Conservation (phyloP, 1,284 basidiomycete species). For the Caloboletus firmus region DNA sequence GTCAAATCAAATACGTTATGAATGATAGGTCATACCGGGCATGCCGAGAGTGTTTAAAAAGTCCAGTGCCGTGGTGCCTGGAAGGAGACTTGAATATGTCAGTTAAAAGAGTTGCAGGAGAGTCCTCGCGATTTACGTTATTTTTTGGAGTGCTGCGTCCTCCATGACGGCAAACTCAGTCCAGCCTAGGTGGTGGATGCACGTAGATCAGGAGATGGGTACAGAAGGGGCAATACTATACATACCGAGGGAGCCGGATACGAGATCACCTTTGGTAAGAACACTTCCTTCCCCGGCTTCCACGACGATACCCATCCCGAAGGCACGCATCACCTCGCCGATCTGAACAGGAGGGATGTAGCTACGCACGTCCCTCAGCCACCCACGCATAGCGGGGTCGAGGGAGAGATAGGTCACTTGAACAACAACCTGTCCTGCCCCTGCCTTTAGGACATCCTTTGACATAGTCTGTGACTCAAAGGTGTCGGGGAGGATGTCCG, state of each 20-base stretch:
- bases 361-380: constrained; percentile 68
- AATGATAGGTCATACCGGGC: constrained; percentile 48
- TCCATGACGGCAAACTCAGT: constrained; percentile 70
- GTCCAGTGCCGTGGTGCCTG: constrained; percentile 65
- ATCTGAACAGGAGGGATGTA: constrained; percentile 77
- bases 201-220: constrained; percentile 1
- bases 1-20: not conserved
- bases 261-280: constrained; percentile 66
- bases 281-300: constrained; percentile 53
- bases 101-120: not conserved
- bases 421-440: constrained; percentile 63
- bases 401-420: constrained; percentile 75
- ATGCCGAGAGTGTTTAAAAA: constrained; percentile 75
- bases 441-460: constrained; percentile 53
- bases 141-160: constrained; percentile 51
- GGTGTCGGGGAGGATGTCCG: constrained; percentile 64
- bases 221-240: constrained; percentile 3
- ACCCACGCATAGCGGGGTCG: constrained; percentile 86
- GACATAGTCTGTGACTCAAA: constrained; percentile 64
- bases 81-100: constrained; percentile 43
- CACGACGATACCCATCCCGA: constrained; percentile 69
- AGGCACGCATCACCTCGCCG: constrained; percentile 80
- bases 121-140: constrained; percentile 34
- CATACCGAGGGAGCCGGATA: constrained; percentile 59
- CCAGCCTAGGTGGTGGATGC: constrained; percentile 55